Evolutionary conservation across 371 early-diverging fungal species (phyloP).

Genomic region (Actinomortierella wolfii): DNA sequence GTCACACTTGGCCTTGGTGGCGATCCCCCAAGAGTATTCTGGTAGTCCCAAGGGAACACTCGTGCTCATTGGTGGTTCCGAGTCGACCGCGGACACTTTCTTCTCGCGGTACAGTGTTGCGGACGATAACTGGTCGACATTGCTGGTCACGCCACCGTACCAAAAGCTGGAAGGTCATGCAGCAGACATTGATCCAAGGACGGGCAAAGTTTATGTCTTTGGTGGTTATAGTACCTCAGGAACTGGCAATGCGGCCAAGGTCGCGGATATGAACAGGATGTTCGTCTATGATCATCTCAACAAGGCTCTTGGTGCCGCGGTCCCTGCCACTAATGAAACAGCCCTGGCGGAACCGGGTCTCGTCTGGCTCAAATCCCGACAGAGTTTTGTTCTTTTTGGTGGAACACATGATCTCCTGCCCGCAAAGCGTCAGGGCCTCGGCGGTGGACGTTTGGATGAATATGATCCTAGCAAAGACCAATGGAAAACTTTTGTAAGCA

Average conservation of each 20-base stretch:
- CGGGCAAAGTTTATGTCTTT: constrained; percentile 25
- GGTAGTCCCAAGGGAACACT: constrained; percentile 19
- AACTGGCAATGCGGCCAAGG: constrained; percentile 3
- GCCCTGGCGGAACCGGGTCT: constrained; percentile 18
- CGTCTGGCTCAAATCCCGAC: constrained; percentile 14
- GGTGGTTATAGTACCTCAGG: constrained; percentile 17
- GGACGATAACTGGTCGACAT: constrained; percentile 6
- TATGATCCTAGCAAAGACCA: constrained; percentile 13
- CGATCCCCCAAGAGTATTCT: constrained; percentile 8
- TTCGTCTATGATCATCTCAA: constrained; percentile 21
- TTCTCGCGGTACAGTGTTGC: constrained; percentile 13
- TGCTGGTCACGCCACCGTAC: constrained; percentile 11
- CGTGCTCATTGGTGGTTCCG: too few relatives aligned
- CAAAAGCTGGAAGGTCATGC: constrained; percentile 25
- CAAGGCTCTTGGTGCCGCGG: constrained; percentile 6
- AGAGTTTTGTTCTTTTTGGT: constrained; percentile 26
- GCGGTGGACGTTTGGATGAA: constrained; percentile 7
- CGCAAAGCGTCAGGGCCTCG: neutral
- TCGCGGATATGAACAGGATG: neutral
- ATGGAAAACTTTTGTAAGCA: constrained; percentile 30
- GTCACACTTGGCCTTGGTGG: constrained; percentile 17
- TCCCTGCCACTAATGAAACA: neutral
- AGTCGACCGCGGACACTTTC: neutral
- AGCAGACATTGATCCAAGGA: constrained; percentile 22
- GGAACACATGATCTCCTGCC: constrained; percentile 18